Base-by-base conservation (phyloP, 2,329 filamentous ascomycete species). In the Diaporthe longicolla region DNA sequence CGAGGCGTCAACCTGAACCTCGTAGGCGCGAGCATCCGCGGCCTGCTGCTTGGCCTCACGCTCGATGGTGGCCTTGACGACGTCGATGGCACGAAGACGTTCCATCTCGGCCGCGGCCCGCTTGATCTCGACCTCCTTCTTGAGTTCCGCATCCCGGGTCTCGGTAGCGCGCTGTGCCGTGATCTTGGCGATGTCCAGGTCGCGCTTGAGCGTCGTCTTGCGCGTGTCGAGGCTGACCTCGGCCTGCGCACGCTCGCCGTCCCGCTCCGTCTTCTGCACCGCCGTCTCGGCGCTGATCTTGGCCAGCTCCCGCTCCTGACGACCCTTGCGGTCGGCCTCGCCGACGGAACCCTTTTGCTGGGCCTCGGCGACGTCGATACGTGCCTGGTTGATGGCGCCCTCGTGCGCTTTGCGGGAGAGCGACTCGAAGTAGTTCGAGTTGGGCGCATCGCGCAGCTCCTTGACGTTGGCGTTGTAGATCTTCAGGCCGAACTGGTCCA, bases 261-360 rank as follows among this genome's bases (percentile, higher is more conserved):
- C 95, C 66, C 94, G 92, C 57, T 71, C 70, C 19, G 70, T 71
- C 57, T 71, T 71, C 70, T 94, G 89, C 1, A 97, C 93, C 1
- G 94, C 94, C 0, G 94, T 97, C 78, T 94, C 92, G 77, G 94
- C 94, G 82, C 95, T 91, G 84, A 97, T 97, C 86, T 95, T 96
- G 78, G 94, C 94, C 55, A 97, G 93, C 80, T 95, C 93, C 71
- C 95, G 93, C 81, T 97, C 95, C 76, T 95, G 93, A 79, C 94
- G 89, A 76, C 94, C 94, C 79, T 92, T 90, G 79, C 94, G 93
- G 81, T 95, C 88, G 32, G 94, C 92, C 82, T 97, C 94, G 73
- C 93, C 93, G 19, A 95, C 92, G 78, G 92, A 93, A 79, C 93
- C 93, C 68, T 88, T 87, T 78, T 90, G 86, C 78, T 90, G 89